Evolutionary conservation across 306 rosid species (phyloP).

Genomic region (Crotalaria pallida): DNA sequence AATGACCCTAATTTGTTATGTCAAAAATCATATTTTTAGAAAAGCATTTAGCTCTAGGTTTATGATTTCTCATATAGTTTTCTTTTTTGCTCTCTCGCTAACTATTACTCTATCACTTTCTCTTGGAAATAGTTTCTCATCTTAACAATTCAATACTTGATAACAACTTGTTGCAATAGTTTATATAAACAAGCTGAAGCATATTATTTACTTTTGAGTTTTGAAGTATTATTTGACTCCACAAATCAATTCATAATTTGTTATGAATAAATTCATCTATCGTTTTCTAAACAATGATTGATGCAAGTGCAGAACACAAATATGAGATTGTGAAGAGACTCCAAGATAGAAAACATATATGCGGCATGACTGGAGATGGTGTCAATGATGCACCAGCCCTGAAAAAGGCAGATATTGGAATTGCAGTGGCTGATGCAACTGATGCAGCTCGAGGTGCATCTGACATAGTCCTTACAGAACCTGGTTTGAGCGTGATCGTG

Average conservation of each 20-base stretch:
- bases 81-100: no score
- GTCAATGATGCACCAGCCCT: conserved; percentile 82
- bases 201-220: neutral
- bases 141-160: neutral
- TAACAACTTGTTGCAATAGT: neutral
- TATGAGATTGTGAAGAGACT: conserved; percentile 75
- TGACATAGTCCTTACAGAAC: conserved; percentile 73
- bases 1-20: no score
- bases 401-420: conserved; percentile 70
- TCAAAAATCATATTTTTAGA: no score
- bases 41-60: no score
- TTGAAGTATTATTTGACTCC: neutral
- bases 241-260: neutral
- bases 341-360: conserved; percentile 62
- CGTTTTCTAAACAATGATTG: neutral
- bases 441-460: conserved; percentile 79
- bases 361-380: conserved; percentile 88
- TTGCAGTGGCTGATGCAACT: conserved; percentile 83
- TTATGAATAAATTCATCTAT: neutral
- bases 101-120: no score
- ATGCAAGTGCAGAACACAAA: conserved; percentile 53
- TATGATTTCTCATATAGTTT: no score
- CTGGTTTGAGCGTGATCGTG: conserved; percentile 70
- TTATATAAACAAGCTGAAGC: neutral
- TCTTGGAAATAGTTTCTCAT: no score